Percentiles rank a stretch among this genome's conserved stretches.
phyloP scores from a whole-genome alignment of 1,139 yeast genomes.

The Yarrowia galli region DNA sequence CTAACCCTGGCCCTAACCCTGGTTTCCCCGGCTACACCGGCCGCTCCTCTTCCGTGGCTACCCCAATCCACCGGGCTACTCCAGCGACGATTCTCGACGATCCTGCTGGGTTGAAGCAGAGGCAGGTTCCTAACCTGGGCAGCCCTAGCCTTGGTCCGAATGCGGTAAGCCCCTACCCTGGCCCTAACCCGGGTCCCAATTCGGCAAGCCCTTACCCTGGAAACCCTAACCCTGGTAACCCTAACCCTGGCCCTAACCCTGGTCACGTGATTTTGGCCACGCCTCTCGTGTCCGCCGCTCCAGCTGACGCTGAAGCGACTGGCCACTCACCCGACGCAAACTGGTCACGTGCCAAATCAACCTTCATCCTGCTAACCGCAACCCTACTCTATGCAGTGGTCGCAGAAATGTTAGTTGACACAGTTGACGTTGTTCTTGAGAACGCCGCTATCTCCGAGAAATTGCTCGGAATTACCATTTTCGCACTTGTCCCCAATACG shows the following conservation, averaged over 20 bases:
- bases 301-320: neutral
- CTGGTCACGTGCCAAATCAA: constrained; percentile 88
- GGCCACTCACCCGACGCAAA: constrained; percentile 67
- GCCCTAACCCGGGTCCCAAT: neutral
- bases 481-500: constrained; percentile 95
- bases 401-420: constrained; percentile 93
- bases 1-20: too few species aligned
- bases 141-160: neutral
- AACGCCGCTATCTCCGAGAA: constrained; percentile 84
- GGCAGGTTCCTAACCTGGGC: neutral
- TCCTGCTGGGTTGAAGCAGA: neutral
- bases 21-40: too few species aligned
- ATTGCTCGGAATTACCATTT: constrained; percentile 88
- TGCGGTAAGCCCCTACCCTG: neutral
- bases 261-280: neutral
- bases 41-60: constrained; percentile 4
- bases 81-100: constrained; percentile 17
- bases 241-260: neutral
- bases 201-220: neutral
- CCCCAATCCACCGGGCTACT: constrained; percentile 25
- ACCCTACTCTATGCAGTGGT: constrained; percentile 88
- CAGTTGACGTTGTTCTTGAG: constrained; percentile 86
- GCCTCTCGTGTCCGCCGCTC: neutral
- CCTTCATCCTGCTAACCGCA: constrained; percentile 83
- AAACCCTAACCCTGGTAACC: neutral